Evolutionary conservation across 140 eudicot species (phyloP), one percentile per base, ranked within the genome.

Genomic region (Flaveria floridana): DNA sequence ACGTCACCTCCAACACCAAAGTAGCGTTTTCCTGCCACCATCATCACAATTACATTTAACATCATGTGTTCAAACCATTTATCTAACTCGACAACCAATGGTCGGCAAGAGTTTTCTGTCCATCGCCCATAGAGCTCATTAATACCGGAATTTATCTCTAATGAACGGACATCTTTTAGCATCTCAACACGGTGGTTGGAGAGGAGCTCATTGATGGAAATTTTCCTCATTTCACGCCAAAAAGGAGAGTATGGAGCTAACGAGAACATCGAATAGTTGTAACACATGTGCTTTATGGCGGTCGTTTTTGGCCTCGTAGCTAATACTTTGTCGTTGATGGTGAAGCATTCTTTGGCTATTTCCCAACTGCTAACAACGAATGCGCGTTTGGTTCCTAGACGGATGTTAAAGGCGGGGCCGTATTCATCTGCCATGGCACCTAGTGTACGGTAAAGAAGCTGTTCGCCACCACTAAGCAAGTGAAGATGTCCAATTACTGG

Each of bases 401-500:
- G 80, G 37, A 85, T 47, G 21, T 56, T 79, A 48, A 85, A 85
- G 7, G 84, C 65, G 0, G 86, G 89, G 3, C 89, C 89, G 42
- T 81, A 81, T 30, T 75, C 67, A 37, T 75, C 84, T 2, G 86
- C 89, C 72, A 85, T 74, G 16, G 69, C 50, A 39, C 74, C 84
- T 10, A 80, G 30, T n/a, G 46, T 74, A 15, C 71, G 65, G 63
- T 75, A 57, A 41, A 76, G 63, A 23, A 72, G 51, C 2, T 81
- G 42, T 46, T 68, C 26, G 11, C 78, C 72, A 3, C 85, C 78
- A 6, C 78, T 64, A 0, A 79, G 77, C 0, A 81, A 64, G 52
- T 37, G 86, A 11, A 86, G 85, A 71, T 86, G 88, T 25, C 91
- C 91, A 18, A 86, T 68, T 3, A 84, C 39, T 1, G 88, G 88